Base-by-base conservation (phyloP, 192 early-diverging fungal genomes). In the Coemansia sp. region DNA sequence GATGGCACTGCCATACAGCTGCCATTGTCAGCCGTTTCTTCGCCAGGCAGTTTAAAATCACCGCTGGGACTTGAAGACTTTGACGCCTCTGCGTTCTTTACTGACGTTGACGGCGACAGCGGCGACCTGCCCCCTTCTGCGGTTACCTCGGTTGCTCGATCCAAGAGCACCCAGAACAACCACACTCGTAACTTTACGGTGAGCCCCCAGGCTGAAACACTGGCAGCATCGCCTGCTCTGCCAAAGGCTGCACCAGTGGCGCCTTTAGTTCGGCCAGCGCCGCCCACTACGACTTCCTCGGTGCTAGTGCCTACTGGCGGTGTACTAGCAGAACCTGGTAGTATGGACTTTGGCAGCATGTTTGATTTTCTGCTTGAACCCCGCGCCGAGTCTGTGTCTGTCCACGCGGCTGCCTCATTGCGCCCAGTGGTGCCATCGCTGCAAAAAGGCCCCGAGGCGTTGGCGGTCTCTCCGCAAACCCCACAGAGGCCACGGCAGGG, bases 71-170 rank as follows among this genome's bases (percentile, higher is more conserved):
- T 60, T 20, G 81, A 68, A 0, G 75, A 67, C 40, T 75, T 84
- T 42, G 76, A 84, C 41, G 81, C 63, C 20, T 73, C 75, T 33
- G 24, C 52, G 60, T 65, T 84, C n/a, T 84, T 84, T 44, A 67
- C 72, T 22, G 73, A 69, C 27, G 60, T 68, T 42, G 46, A 11
- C 16, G 33, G 62, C 5, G 36, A 41, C 49, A 31, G 40, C 38
- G 40, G 27, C 12, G 44, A 66, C 5, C 36, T 60, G 1, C 15
- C 13, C 3, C 24, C 38, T 5, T 15, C 42, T 3, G 22, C 43
- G 10, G 36, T 38, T 13, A 13, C 63, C 36, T 64, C 61, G 12
- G 38, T n/a, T 15, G 36, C 61, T 20, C 61, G 34, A 18, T 41
- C 63, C 57, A 60, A 34, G 31, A 33, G 18, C 33, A 60, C 57